phyloP scores from a whole-genome alignment of 2,329 filamentous ascomycete species.

The Ascochyta rabiei region DNA sequence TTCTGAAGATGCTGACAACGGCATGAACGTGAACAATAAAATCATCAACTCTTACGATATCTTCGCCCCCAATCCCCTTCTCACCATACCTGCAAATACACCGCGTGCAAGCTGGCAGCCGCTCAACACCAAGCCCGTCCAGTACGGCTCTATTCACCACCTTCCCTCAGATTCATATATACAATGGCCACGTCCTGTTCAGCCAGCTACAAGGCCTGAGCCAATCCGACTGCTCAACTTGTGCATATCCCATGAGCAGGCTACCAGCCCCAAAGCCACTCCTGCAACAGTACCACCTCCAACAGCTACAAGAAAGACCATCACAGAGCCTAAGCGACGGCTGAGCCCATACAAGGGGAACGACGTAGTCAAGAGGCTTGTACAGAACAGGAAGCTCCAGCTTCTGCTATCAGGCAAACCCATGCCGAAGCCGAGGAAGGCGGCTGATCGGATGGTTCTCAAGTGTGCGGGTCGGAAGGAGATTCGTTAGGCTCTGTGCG shows the following conservation, averaged over 20 bases:
- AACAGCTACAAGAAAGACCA: neutral
- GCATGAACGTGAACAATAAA: neutral
- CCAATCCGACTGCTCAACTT: conserved; percentile 5
- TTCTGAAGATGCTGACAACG: neutral
- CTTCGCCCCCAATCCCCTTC: neutral
- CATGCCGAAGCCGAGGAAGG: conserved; percentile 17
- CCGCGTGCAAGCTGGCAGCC: neutral
- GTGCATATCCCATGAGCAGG: neutral
- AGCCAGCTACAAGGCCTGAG: conserved; percentile 1
- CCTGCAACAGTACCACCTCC: neutral
- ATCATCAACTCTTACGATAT: neutral
- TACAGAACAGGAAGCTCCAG: conserved; percentile 27
- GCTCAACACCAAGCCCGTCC: neutral
- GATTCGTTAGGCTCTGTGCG: neutral
- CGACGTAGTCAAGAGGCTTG: conserved; percentile 21
- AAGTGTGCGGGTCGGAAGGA: conserved; percentile 2
- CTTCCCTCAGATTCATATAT: neutral
- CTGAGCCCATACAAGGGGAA: conserved; percentile 22
- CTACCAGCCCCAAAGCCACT: neutral
- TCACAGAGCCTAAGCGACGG: neutral
- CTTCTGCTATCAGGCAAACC: conserved; percentile 21
- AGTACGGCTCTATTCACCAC: neutral
- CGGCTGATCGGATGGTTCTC: conserved; percentile 13
- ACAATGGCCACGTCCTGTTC: neutral
- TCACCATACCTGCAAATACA: neutral